Evolutionary conservation across 2,329 filamentous ascomycete genomes (phyloP), one percentile per base, ranked within the genome.

Genomic region (Hypoxylon sp.): DNA sequence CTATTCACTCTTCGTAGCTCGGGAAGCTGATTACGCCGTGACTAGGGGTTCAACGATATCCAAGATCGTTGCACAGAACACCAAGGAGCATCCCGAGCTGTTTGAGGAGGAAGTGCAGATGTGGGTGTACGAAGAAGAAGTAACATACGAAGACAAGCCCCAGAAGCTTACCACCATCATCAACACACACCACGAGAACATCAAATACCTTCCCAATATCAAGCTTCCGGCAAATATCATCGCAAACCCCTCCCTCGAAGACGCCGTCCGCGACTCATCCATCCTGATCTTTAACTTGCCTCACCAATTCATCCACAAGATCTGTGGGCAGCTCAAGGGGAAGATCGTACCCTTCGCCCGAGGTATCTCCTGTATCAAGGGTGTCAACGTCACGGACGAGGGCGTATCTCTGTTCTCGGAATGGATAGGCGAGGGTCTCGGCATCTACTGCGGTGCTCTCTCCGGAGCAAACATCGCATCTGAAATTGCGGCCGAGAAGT

Each of bases 61-160:
- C 78, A 99, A 99, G 82, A 96, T 99, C 67, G 87, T 97, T 54
- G 94, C 94, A 72, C 95, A 99, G 80, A 99, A 97, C 81, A 91
- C 93, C 36, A 88, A 86, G 67, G 89, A 86, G 69, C 85, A 97
- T 80, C 85, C 89, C 8, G 86, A 93, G 28, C 77, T 97, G 45
- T 99, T 98, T 77, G 92, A 98, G 75, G 83, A 90, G 77, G 84
- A 93, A 67, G 93, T 99, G 54, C 93, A 97, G 80, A 98, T 99
- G 96, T 99, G 96, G 96, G 96, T 99, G 75, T 97, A 89, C 77
- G 96, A 99, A 80, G 96, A 99, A 80, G 87, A 97, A 22, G 89
- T 97, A 69, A 86, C 87, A 57, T 83, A 86, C 36, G 85, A 86
- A 74, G 85, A 87, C 68, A 84, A 88, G 68, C 87, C 91, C 2